Base-by-base conservation (phyloP, 2,329 filamentous ascomycete genomes). In the Aspergillus melleus region DNA sequence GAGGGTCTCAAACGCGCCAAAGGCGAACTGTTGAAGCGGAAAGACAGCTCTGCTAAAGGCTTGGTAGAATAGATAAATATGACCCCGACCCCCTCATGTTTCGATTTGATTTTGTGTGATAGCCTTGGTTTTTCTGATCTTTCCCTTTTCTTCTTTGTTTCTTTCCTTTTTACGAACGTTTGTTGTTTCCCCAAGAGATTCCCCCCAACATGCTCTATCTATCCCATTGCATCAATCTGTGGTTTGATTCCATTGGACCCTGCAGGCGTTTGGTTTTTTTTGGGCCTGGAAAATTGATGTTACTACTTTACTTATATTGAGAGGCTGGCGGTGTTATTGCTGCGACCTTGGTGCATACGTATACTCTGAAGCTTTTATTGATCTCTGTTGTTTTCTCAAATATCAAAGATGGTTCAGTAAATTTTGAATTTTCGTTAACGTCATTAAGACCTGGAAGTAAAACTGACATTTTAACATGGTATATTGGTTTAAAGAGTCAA, bases 1-100 rank as follows among this genome's bases (percentile, higher is more conserved):
- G 78, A 81, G 57, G 74, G 76, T 52, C 67, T 81, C 58, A 76
- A 74, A 61, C 74, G 72, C 58, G 76, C 76, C 36, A 80, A 79
- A 65, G 72, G 65, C 32, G 77, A 78, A 49, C 68, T 79, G 61
- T 61, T 77, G 47, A 77, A 71, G 68, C 70, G 70, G 32, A 72
- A 74, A 55, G 75, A 77, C 20, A 64, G 68, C 58, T 71, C 68
- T 14, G 65, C 58, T 32, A 71, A 68, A 58, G 62, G 61, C 14
- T 58, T 30, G 55, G 47, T 11, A 24, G 9, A 47, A 19, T 22
- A 22, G 44, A 47, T 8, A 8, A 42, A 6, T 1, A 22, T 6
- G 44, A 47, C 20, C 3, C 9, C 22, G 44, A 19, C 20, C 20
- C 44, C 19, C 16, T 14, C 44, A 22, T 42, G 36, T 42, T 42